A percentile compares a stretch with the other conserved stretches of the same genome.
phyloP scores from a whole-genome alignment of 352 stramenopile genomes.

The Phytopythium litorale region DNA sequence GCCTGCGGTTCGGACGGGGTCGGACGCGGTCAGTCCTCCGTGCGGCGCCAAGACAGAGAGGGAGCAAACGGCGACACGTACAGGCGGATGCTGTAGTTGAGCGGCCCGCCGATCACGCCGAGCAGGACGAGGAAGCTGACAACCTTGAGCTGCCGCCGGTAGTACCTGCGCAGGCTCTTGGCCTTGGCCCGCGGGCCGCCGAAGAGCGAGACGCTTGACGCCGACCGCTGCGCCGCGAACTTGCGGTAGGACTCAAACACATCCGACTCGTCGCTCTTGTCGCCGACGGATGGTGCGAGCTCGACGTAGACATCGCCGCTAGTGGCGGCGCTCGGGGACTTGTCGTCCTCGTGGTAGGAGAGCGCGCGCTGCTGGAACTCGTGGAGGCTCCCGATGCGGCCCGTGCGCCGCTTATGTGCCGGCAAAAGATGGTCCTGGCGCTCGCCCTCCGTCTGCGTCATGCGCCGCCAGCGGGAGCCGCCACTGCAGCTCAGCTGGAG shows the following conservation, averaged over 20 bases:
- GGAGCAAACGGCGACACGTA: constrained; percentile 13
- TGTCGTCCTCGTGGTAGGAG: constrained; percentile 36
- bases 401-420: constrained; percentile 58
- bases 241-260: constrained; percentile 34
- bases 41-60: neutral
- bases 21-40: neutral
- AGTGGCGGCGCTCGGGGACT: constrained; percentile 4
- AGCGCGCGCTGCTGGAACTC: constrained; percentile 82
- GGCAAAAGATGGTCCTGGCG: constrained; percentile 45
- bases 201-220: constrained; percentile 60
- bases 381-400: constrained; percentile 70
- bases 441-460: constrained; percentile 3
- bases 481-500: neutral
- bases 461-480: neutral
- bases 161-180: constrained; percentile 43
- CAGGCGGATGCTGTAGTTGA: constrained; percentile 73
- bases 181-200: constrained; percentile 38
- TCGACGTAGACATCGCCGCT: constrained; percentile 16
- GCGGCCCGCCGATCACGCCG: constrained; percentile 70
- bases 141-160: constrained; percentile 60
- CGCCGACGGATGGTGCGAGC: constrained; percentile 4
- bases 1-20: constrained; percentile 3
- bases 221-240: constrained; percentile 36
- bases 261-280: constrained; percentile 28
- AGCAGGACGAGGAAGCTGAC: constrained; percentile 77